Evolutionary conservation across 352 stramenopile genomes (phyloP).

Genomic region (Phytophthora capsici): DNA sequence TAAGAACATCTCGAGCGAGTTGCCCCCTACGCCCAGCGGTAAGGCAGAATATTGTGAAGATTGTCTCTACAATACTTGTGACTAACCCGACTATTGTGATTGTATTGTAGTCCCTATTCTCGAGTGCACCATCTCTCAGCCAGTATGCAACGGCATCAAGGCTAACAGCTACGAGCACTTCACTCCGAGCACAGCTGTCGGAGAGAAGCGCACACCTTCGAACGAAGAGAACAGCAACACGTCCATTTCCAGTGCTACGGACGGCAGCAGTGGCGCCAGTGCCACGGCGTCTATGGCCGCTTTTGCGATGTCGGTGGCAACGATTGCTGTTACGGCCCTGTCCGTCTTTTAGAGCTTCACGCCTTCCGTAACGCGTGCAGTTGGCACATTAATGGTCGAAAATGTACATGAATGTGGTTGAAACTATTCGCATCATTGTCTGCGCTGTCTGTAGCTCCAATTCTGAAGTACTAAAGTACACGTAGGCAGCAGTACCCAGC

Average conservation of each 20-base stretch:
- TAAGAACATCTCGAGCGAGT: constrained; percentile 44
- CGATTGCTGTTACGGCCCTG: constrained; percentile 18
- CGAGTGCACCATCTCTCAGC: constrained; percentile 44
- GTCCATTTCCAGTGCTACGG: constrained; percentile 1
- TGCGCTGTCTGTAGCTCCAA: no score
- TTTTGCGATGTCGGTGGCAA: constrained; percentile 27
- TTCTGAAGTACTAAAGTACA: no score
- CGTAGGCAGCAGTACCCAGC: no score
- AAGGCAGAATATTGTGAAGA: constrained; percentile 1
- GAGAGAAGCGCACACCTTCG: constrained; percentile 34
- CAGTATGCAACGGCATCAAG: constrained; percentile 48
- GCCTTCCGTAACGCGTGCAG: neutral
- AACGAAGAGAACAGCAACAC: constrained; percentile 28
- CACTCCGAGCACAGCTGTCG: constrained; percentile 18
- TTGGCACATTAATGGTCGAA: constrained; percentile 17
- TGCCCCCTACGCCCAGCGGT: constrained; percentile 52
- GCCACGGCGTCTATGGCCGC: constrained; percentile 11
- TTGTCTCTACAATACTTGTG: neutral
- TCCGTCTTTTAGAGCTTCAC: constrained; percentile 32
- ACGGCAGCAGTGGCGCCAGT: constrained; percentile 10
- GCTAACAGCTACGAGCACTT: constrained; percentile 37
- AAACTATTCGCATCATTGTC: neutral
- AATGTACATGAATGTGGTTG: constrained; percentile 22
- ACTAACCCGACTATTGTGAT: neutral
- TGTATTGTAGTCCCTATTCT: constrained; percentile 33